Evolutionary conservation across 306 rosid species (phyloP), one percentile per base, ranked within the genome.

Genomic region (Phaseolus lunatus): DNA sequence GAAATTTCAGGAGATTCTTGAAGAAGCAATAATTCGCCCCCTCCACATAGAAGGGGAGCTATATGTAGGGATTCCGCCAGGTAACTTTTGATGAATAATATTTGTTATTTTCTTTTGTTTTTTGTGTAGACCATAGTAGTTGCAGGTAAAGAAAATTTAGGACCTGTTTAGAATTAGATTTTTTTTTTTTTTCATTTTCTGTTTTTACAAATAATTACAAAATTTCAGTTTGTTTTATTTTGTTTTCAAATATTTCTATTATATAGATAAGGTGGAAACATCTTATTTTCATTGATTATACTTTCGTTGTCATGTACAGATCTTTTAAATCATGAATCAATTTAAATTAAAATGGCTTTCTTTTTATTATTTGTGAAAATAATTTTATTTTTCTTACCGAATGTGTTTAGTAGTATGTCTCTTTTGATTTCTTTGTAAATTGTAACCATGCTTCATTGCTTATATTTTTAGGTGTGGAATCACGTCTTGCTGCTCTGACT

Each of bases 11-110:
- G 96, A 96, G 79, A 89, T 96, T 84, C 93, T 96, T 77, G 98
- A 96, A 83, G 99, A 96, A 86, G 93, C 92, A 9, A 82, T 93
- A 75, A 84, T 96, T 70, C 88, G 68, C 2, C 98, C 99, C 66
- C 96, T 96, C 76, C 88, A 87, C 35, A 68, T 96, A 61, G 94
- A 93, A 84, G 98, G 99, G 67, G 98, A 93, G 81, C 78, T 96
- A 52, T 96, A 96, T 69, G 13, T 96, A n/a, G 99, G 99, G 83
- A 91, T 93, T 66, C 99, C 98, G 70, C 98, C 99, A 73, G 98
- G 99, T 80, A 87, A 87, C 89, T 76, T 62, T 73, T 50, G 24
- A 75, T 33, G 56, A 48, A 10, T 56, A 7, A 27, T 43, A 24
- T 27, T 61, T 78, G 39, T 80, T 15, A 5, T 24, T 41, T 9